Percentiles rank a stretch among this genome's conserved stretches.
phyloP scores from a whole-genome alignment of 306 rosid genomes.

The Cyclanthera cordifolia region DNA sequence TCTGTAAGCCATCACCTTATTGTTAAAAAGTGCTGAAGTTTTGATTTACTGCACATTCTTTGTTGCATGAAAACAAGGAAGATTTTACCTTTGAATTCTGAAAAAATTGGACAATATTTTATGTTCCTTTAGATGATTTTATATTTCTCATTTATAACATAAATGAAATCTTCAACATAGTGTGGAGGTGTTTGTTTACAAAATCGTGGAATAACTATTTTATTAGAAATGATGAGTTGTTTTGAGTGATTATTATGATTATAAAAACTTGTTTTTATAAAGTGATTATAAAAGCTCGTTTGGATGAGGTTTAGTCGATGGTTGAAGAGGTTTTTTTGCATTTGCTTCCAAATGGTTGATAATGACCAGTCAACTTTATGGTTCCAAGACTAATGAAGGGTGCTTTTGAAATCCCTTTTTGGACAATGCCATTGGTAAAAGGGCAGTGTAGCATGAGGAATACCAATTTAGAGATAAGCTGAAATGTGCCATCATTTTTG shows the following conservation, averaged over 20 bases:
- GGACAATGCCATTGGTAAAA: too few species aligned
- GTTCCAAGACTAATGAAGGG: neutral
- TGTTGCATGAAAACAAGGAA: neutral
- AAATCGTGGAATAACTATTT: too few species aligned
- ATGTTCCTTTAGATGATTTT: neutral
- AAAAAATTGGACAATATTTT: neutral
- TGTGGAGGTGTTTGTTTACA: too few species aligned
- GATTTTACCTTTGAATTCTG: neutral
- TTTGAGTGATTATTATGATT: too few species aligned
- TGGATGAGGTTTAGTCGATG: neutral
- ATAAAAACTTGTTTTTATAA: too few species aligned
- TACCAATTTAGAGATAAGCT: too few species aligned
- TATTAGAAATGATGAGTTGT: too few species aligned
- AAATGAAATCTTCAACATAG: neutral
- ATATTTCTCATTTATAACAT: neutral
- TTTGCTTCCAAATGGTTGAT: neutral
- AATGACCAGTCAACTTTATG: neutral
- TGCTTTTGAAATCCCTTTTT: neutral
- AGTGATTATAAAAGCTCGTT: too few species aligned
- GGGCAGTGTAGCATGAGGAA: too few species aligned
- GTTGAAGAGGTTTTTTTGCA: neutral
- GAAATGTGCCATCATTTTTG: too few species aligned
- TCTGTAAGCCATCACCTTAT: neutral
- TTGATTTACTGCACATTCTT: neutral
- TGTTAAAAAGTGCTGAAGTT: neutral